phyloP scores from a whole-genome alignment of 192 early-diverging fungal genomes.

The Entomortierella chlamydospora region DNA sequence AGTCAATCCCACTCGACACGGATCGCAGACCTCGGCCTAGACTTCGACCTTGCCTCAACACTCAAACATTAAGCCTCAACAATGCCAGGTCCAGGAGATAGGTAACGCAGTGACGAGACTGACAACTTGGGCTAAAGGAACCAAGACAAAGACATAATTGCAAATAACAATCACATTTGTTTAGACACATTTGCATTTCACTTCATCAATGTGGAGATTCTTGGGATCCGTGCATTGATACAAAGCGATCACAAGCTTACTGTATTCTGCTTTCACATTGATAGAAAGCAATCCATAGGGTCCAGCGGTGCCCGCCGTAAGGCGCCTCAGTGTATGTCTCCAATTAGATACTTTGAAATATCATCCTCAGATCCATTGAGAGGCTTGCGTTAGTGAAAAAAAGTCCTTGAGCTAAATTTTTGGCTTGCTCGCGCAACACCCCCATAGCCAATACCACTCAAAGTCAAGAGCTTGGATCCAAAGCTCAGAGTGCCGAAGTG shows the following conservation, averaged over 20 bases:
- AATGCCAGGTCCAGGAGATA: conserved; percentile 49
- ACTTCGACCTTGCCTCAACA: not conserved
- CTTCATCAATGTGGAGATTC: too few relatives aligned
- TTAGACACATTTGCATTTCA: too few relatives aligned
- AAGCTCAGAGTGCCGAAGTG: not conserved
- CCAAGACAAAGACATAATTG: not conserved
- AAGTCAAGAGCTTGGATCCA: conserved; percentile 21
- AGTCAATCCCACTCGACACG: not conserved
- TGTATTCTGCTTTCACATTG: not conserved
- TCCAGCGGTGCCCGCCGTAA: conserved; percentile 37
- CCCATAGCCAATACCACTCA: conserved; percentile 11
- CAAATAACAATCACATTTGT: too few relatives aligned
- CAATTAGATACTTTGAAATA: not conserved
- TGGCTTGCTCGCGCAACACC: not conserved
- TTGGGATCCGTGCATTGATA: too few relatives aligned
- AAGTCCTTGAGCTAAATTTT: not conserved
- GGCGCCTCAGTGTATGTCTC: conserved; percentile 28
- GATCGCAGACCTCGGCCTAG: not conserved
- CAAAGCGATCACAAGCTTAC: not conserved
- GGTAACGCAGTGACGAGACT: conserved; percentile 7
- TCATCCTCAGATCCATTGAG: too few relatives aligned
- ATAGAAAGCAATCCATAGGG: conserved; percentile 34
- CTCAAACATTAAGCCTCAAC: not conserved
- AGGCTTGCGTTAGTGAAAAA: too few relatives aligned
- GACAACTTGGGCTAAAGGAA: not conserved